Percentiles rank a stretch among this genome's conserved stretches.
These are phyloP conservation scores for Voacanga thouarsii DNA, from an alignment of 257 asterid species.

Conservation along the genomic window DNA sequence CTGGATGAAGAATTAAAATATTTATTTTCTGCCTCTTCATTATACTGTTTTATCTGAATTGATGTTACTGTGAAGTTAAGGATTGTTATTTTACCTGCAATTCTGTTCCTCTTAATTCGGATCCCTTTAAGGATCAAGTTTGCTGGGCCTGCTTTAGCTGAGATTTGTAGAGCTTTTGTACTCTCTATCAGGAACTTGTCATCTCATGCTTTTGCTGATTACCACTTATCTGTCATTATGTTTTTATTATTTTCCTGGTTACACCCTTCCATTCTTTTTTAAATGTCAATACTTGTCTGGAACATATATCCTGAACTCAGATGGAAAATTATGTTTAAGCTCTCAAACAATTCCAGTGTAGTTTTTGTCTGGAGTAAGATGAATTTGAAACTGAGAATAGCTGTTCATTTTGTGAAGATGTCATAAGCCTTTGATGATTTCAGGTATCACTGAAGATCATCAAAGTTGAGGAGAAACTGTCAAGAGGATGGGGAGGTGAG, in stretches of 20 bases:
- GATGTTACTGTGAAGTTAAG: neutral
- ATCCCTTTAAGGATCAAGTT: neutral
- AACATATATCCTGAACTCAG: neutral
- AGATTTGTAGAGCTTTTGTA: neutral
- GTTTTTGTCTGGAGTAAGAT: neutral
- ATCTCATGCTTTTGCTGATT: neutral
- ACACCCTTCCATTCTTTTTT: neutral
- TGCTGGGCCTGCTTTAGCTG: neutral
- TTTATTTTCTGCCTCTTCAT: neutral
- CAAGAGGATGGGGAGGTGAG: slow-evolving; percentile 99
- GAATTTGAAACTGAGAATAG: neutral
- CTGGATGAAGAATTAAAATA: neutral
- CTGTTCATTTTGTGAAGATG: neutral
- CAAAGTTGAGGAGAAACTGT: slow-evolving; percentile 91
- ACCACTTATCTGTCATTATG: neutral
- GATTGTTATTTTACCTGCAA: neutral
- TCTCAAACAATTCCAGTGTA: neutral
- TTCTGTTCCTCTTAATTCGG: neutral
- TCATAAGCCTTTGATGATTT: slow-evolving; percentile 23
- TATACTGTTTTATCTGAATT: neutral
- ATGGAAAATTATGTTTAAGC: neutral
- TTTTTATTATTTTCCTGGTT: neutral
- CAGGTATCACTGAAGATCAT: slow-evolving; percentile 66
- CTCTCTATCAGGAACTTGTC: neutral
- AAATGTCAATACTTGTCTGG: neutral